Evolutionary conservation across 257 asterid species (phyloP).

Genomic region (Catharanthus roseus): DNA sequence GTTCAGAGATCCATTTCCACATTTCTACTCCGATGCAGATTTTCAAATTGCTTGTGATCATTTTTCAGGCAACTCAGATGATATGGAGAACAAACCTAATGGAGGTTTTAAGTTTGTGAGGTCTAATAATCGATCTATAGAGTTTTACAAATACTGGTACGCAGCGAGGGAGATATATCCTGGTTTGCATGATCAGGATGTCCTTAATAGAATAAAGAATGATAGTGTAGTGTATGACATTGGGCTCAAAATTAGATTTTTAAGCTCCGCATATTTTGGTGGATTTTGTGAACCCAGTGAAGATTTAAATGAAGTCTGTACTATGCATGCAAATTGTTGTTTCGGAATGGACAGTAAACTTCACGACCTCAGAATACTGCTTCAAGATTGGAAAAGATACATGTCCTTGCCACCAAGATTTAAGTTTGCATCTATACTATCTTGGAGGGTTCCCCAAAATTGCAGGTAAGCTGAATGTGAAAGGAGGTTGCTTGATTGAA

Average conservation of each 20-base stretch:
- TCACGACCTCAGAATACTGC: conserved; percentile 67
- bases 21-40: conserved; percentile 46
- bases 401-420: conserved; percentile 36
- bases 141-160: conserved; percentile 72
- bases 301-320: conserved; percentile 49
- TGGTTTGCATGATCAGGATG: conserved; percentile 72
- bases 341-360: conserved; percentile 57
- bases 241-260: conserved; percentile 51
- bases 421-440: conserved; percentile 18
- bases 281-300: conserved; percentile 81
- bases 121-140: conserved; percentile 55
- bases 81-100: conserved; percentile 42
- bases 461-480: conserved; percentile 46
- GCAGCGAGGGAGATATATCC: conserved; percentile 43
- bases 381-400: conserved; percentile 55
- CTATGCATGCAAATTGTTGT: no score
- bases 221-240: conserved; percentile 33
- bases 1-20: conserved; percentile 64
- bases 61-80: conserved; percentile 51
- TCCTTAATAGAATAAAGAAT: conserved; percentile 52
- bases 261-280: conserved; percentile 57
- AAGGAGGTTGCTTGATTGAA: neutral
- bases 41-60: conserved; percentile 72
- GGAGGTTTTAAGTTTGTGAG: conserved; percentile 66
- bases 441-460: conserved; percentile 82